phyloP scores from a whole-genome alignment of 495 filamentous ascomycete genomes.

The Aspergillus heteromorphus region DNA sequence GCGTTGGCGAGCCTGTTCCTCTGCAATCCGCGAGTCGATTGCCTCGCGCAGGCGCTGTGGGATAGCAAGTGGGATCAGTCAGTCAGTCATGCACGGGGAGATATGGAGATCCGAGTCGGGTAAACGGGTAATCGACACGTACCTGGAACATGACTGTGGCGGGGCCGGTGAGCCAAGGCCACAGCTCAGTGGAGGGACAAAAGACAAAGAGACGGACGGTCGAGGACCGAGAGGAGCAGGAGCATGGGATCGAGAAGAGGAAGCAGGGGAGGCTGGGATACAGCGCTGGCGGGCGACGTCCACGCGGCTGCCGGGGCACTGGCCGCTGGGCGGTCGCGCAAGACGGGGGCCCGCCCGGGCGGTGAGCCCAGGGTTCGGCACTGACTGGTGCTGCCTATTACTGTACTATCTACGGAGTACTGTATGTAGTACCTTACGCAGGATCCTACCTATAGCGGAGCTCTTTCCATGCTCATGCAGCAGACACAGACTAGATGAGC shows the following conservation, averaged over 20 bases:
- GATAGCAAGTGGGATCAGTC: background rate
- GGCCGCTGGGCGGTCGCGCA: background rate
- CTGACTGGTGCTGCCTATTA: too few relatives aligned
- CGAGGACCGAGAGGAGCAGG: constrained; percentile 11
- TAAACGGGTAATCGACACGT: constrained; percentile 11
- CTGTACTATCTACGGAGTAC: too few relatives aligned
- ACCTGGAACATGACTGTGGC: constrained; percentile 47
- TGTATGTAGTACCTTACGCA: too few relatives aligned
- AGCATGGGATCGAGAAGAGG: constrained; percentile 15
- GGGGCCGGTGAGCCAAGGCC: constrained; percentile 30
- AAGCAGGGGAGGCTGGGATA: constrained; percentile 18
- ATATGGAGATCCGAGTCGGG: background rate
- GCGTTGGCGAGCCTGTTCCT: constrained; percentile 78
- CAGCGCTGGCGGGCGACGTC: background rate
- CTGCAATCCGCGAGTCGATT: constrained; percentile 78
- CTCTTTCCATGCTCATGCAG: too few relatives aligned
- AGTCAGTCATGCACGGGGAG: background rate
- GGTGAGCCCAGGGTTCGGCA: too few relatives aligned
- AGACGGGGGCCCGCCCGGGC: too few relatives aligned
- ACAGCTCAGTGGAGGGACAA: constrained; percentile 22
- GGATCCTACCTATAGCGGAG: too few relatives aligned
- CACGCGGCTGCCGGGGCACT: background rate
- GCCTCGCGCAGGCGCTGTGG: constrained; percentile 75
- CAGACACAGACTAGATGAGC: too few relatives aligned
- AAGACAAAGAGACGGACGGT: constrained; percentile 18